These are phyloP conservation scores for Mesembryanthemum crystallinum DNA, from an alignment of 148 eudicot species.

Conservation along the genomic window DNA sequence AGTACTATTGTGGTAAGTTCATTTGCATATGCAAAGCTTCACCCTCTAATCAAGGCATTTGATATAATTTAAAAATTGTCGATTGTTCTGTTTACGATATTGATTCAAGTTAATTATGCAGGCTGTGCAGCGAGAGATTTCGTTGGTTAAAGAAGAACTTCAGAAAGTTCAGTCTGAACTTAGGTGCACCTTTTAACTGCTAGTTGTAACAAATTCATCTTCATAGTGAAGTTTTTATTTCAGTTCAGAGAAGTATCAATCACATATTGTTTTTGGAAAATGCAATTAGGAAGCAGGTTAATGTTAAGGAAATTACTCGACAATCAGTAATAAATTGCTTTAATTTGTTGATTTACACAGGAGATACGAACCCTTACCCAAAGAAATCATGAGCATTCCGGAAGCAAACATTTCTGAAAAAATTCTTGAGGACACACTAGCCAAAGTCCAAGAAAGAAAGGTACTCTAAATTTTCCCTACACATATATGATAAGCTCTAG, in stretches of 20 bases:
- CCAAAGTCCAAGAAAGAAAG: constrained; percentile 25
- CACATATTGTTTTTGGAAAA: no score
- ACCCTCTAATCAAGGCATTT: background rate
- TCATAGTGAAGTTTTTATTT: background rate
- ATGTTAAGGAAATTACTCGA: no score
- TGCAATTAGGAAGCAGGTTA: no score
- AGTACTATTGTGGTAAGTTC: constrained; percentile 25
- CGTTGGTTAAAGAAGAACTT: constrained; percentile 10
- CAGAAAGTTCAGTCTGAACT: background rate
- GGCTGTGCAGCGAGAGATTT: constrained; percentile 21
- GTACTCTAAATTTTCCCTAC: background rate
- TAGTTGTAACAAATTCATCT: background rate
- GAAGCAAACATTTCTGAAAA: constrained; percentile 22
- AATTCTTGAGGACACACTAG: constrained; percentile 11
- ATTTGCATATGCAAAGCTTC: background rate
- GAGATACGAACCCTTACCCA: constrained; percentile 15
- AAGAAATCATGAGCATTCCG: constrained; percentile 12
- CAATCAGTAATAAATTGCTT: background rate
- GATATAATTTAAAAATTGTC: background rate
- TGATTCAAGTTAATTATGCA: background rate
- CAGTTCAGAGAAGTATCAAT: no score
- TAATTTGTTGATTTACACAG: background rate
- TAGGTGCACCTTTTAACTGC: constrained; percentile 5
- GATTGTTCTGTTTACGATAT: background rate
- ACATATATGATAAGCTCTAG: background rate